Evolutionary conservation across 108 stramenopile species (phyloP).

Genomic region (Pseudonitzschia multiseries): DNA sequence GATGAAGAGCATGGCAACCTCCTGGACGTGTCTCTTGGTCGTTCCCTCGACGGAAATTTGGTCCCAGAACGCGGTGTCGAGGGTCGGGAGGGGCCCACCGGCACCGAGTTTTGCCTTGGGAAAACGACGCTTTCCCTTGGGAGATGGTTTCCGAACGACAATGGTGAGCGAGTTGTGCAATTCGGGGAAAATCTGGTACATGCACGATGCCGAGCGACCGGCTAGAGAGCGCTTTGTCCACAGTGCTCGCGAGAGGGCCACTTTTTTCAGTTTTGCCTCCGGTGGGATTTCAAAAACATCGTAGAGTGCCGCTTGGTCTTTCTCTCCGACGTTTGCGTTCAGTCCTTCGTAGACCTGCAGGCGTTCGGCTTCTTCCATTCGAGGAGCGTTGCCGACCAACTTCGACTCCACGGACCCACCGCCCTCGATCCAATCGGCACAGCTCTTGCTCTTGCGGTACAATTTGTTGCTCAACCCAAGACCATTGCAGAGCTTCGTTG

Average conservation of each 20-base stretch:
- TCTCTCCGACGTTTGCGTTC: conserved; percentile 8
- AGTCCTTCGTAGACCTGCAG: conserved; percentile 49
- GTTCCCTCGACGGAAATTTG: conserved; percentile 30
- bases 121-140: conserved; percentile 35
- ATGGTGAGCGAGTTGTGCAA: conserved; percentile 28
- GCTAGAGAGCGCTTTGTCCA: conserved; percentile 23
- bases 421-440: not conserved
- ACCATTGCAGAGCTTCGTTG: not conserved
- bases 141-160: conserved; percentile 15
- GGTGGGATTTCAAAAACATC: conserved; percentile 29
- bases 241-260: conserved; percentile 24
- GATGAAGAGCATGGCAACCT: conserved; percentile 32
- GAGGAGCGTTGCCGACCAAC: conserved; percentile 6
- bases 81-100: not conserved
- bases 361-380: conserved; percentile 37
- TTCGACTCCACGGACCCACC: not conserved
- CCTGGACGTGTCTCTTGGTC: conserved; percentile 19
- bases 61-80: conserved; percentile 22
- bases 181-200: conserved; percentile 49
- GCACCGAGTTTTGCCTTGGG: conserved; percentile 7
- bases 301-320: conserved; percentile 22
- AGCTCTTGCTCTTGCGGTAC: conserved; percentile 9
- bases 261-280: conserved; percentile 48
- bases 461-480: conserved; percentile 23
- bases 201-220: conserved; percentile 24